Evolutionary conservation across 208 protist species (phyloP), one percentile per base, ranked within the genome.

Genomic region (Trypanosoma conorhini): DNA sequence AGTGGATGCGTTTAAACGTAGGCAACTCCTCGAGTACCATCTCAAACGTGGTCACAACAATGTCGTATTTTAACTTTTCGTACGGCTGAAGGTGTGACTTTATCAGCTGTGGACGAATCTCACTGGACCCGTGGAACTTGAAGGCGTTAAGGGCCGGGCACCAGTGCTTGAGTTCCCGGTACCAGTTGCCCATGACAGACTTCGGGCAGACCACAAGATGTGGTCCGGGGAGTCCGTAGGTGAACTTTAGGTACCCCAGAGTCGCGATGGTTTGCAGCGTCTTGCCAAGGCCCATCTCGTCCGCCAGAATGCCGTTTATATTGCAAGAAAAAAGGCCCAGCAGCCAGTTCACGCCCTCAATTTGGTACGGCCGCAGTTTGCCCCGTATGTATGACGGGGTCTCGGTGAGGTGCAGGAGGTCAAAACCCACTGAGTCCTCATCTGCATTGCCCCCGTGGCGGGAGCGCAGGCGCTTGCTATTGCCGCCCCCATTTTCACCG

Each of bases 201-300:
- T 98, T 97, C 40, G 98, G 98, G 67, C 93, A 98, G 9, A 99
- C 88, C 15, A 99, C 88, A 7, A 99, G 72, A 81, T 99, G 94
- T 52, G 98, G 98, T 4, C 98, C 98, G 1, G 85, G 80, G 62
- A 99, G 86, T 19, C 91, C 86, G 21, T 88, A 68, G 7, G 86
- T 88, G 63, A 98, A 89, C 54, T 96, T 96, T n/a, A 99, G 80
- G 71, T 98, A 99, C 4, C 87, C 96, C 3, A 99, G 67, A 46
- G 99, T 86, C 3, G 96, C 88, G 58, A 99, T 99, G 1, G 98
- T 99, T 80, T 99, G 98, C 48, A 99, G 94, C 19, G 93, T 98
- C 64, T 98, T 98, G 19, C 95, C 95, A 17, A 99, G 91, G 30
- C 99, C 99, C 99, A 99, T 99, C 84, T 99, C 98, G 82, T 99